Conservation (phyloP, 1,139 yeast species). For the Taphrina wiesneri region DNA sequence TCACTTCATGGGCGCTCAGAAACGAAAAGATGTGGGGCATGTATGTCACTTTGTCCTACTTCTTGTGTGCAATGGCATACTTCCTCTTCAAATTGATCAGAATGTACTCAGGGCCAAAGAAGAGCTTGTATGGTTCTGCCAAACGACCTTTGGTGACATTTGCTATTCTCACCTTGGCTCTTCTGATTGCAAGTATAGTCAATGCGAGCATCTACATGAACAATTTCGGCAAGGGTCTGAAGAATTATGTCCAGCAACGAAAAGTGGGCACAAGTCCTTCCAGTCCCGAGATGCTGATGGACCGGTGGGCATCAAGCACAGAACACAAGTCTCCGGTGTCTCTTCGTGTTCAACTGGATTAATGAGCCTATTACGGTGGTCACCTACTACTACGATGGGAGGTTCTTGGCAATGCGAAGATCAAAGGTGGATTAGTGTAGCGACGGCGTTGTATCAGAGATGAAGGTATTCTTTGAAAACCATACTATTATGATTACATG, state of each 20-base stretch:
- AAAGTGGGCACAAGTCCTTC: constrained; percentile 4
- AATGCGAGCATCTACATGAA: constrained; percentile 48
- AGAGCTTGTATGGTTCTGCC: constrained; percentile 52
- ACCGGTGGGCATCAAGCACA: not conserved
- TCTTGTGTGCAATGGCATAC: constrained; percentile 54
- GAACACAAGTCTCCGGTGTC: not conserved
- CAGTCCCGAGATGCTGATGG: constrained; percentile 15
- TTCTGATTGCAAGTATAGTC: constrained; percentile 49
- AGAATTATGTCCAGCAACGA: constrained; percentile 37
- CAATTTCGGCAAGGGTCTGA: constrained; percentile 52
- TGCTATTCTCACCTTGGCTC: constrained; percentile 51
- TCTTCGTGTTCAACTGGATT: constrained; percentile 10
- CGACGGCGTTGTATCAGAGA: not conserved
- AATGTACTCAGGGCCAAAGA: constrained; percentile 53
- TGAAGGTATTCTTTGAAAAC: not conserved
- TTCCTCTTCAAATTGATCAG: constrained; percentile 56
- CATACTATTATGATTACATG: not conserved
- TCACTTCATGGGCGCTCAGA: constrained; percentile 50
- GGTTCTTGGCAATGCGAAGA: no score
- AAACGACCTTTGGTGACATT: constrained; percentile 54
- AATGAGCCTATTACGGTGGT: no score
- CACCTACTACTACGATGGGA: no score
- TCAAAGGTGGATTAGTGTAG: not conserved
- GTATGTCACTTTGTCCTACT: constrained; percentile 46
- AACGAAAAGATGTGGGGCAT: constrained; percentile 49